Conservation (phyloP, 805 yeast genomes). For the Scheffersomyces spartinae region DNA sequence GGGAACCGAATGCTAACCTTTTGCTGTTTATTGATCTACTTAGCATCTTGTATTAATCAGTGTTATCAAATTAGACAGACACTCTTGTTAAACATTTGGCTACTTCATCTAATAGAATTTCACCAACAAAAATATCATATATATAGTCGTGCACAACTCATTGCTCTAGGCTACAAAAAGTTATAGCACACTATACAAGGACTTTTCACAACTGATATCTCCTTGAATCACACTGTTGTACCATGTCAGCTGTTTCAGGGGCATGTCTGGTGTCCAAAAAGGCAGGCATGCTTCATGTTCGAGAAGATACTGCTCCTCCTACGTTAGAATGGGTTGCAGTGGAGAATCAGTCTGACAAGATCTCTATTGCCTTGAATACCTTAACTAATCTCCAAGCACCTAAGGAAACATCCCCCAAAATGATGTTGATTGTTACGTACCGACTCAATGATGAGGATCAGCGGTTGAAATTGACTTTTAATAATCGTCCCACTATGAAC, state of each 20-base stretch:
- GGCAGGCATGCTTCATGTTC: conserved; percentile 27
- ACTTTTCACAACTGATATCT: no score
- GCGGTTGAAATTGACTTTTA: conserved; percentile 43
- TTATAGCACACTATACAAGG: no score
- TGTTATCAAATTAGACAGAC: no score
- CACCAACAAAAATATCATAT: no score
- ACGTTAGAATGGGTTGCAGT: conserved; percentile 32
- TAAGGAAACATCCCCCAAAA: conserved; percentile 51
- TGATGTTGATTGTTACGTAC: conserved; percentile 51
- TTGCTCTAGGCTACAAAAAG: no score
- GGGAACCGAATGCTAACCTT: no score
- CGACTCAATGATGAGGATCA: conserved; percentile 20
- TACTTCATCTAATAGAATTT: no score
- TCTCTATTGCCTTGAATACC: conserved; percentile 23
- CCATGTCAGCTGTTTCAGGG: conserved; percentile 24
- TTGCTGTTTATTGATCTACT: no score
- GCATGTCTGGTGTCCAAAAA: conserved; percentile 30
- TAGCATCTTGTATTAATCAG: no score
- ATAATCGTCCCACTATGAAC: conserved; percentile 66
- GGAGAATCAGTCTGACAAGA: conserved; percentile 21
- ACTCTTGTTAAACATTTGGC: no score
- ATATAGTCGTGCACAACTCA: no score
- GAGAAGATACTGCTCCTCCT: conserved; percentile 31
- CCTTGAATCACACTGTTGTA: no score
- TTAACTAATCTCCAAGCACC: conserved; percentile 52